These are phyloP conservation scores for Coemansia sp. DNA, from an alignment of 371 early-diverging fungal genomes.

Conservation along the genomic window DNA sequence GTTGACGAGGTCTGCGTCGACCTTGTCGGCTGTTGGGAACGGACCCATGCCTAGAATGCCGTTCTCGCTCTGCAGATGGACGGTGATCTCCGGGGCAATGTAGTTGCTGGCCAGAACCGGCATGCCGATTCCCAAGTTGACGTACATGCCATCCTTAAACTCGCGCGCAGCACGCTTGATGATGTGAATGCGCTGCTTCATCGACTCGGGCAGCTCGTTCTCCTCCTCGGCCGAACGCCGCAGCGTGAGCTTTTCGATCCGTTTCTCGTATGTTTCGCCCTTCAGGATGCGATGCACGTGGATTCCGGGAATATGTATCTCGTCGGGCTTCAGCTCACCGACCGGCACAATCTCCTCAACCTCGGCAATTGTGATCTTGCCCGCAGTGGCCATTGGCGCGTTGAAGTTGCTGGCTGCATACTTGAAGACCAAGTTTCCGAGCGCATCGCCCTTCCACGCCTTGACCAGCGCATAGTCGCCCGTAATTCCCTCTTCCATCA, in stretches of 20 bases:
- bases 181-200: constrained; percentile 59
- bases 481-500: constrained; percentile 68
- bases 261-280: constrained; percentile 64
- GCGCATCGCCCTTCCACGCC: constrained; percentile 73
- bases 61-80: constrained; percentile 70
- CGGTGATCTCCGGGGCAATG: constrained; percentile 62
- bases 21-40: constrained; percentile 62
- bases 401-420: constrained; percentile 71
- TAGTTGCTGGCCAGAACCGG: constrained; percentile 71
- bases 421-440: constrained; percentile 68
- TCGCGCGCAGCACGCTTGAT: constrained; percentile 69
- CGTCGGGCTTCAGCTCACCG: constrained; percentile 63
- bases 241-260: constrained; percentile 62
- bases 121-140: constrained; percentile 75
- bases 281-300: constrained; percentile 65
- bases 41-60: constrained; percentile 73
- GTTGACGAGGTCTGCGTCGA: constrained; percentile 71
- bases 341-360: constrained; percentile 72
- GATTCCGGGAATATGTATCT: constrained; percentile 68
- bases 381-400: constrained; percentile 61
- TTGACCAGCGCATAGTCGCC: constrained; percentile 71
- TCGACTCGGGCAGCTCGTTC: constrained; percentile 35
- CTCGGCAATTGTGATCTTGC: constrained; percentile 65
- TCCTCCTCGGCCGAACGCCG: constrained; percentile 36
- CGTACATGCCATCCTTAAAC: constrained; percentile 69